A percentile compares a stretch with the other conserved stretches of the same genome.
Conservation (phyloP, 768 basidiomycete species). For the Lepiota subincarnata region DNA sequence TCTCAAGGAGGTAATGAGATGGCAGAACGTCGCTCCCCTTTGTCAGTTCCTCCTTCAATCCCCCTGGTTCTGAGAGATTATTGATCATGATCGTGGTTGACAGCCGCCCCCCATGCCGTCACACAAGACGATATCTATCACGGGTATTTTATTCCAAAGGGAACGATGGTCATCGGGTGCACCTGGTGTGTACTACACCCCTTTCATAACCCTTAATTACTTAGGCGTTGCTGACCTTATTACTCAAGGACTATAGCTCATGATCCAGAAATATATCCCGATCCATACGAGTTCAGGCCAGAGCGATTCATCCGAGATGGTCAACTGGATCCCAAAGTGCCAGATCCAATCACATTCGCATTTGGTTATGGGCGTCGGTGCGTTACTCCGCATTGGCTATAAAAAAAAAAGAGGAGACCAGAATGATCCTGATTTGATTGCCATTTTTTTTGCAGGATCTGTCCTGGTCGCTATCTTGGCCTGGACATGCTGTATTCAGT, state of each 20-base stretch:
- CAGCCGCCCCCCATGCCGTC: constrained; percentile 29
- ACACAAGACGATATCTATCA: constrained; percentile 42
- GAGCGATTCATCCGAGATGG: constrained; percentile 41
- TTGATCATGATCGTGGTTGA: background rate
- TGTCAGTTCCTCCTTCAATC: background rate
- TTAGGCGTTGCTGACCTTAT: too few species aligned
- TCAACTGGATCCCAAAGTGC: constrained; percentile 27
- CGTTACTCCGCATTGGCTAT: constrained; percentile 8
- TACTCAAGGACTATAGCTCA: constrained; percentile 27
- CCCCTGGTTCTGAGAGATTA: background rate
- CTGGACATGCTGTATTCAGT: constrained; percentile 26
- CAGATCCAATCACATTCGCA: constrained; percentile 30
- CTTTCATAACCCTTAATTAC: too few species aligned
- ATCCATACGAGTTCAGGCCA: constrained; percentile 35
- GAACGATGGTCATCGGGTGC: constrained; percentile 26
- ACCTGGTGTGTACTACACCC: too few species aligned
- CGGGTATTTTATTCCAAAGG: constrained; percentile 42
- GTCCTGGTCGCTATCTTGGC: constrained; percentile 30
- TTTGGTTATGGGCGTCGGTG: constrained; percentile 36
- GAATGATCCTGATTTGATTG: too few species aligned
- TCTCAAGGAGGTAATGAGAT: constrained; percentile 20
- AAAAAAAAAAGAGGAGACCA: too few species aligned
- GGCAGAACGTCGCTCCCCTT: background rate
- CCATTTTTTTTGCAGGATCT: constrained; percentile 21
- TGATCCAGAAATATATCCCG: constrained; percentile 27